Conservation (phyloP, 1,284 basidiomycete genomes). For the Jaminaea rosea region DNA sequence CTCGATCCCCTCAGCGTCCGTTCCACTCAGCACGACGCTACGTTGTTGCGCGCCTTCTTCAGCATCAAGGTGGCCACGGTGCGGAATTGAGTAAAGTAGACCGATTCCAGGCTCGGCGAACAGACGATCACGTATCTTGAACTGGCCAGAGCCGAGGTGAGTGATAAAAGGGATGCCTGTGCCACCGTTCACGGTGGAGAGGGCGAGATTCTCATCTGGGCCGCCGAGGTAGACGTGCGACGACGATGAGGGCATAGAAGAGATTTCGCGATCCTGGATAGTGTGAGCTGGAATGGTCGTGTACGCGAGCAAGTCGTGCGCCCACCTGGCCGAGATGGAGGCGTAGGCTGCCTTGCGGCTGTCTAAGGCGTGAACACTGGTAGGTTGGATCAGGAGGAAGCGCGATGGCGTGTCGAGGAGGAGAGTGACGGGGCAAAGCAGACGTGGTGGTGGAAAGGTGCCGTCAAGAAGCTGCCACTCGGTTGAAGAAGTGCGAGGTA, state of each 20-base stretch:
- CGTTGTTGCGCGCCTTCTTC: background rate
- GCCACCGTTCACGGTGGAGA: constrained; percentile 7
- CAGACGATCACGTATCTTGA: constrained; percentile 12
- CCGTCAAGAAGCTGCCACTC: too few species aligned
- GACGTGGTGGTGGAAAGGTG: too few species aligned
- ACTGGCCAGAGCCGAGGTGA: constrained; percentile 10
- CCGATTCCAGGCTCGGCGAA: constrained; percentile 14
- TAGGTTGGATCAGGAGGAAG: constrained; percentile 13
- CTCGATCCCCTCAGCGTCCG: constrained; percentile 11
- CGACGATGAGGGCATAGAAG: background rate
- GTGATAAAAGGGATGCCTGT: constrained; percentile 10
- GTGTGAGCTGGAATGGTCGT: constrained; percentile 18
- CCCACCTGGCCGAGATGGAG: constrained; percentile 13
- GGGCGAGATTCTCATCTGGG: constrained; percentile 13
- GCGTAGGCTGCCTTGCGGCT: constrained; percentile 4
- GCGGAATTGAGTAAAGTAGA: background rate
- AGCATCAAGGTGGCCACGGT: background rate
- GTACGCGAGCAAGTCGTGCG: constrained; percentile 18
- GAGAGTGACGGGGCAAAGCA: constrained; percentile 15
- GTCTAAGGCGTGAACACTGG: constrained; percentile 1
- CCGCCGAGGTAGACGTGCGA: constrained; percentile 12
- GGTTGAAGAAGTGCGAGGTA: too few species aligned
- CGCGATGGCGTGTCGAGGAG: constrained; percentile 14
- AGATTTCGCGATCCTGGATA: constrained; percentile 14
- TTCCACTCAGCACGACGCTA: constrained; percentile 13